Conservation (phyloP, 1,284 basidiomycete species). For the Volvariella volvacea region DNA sequence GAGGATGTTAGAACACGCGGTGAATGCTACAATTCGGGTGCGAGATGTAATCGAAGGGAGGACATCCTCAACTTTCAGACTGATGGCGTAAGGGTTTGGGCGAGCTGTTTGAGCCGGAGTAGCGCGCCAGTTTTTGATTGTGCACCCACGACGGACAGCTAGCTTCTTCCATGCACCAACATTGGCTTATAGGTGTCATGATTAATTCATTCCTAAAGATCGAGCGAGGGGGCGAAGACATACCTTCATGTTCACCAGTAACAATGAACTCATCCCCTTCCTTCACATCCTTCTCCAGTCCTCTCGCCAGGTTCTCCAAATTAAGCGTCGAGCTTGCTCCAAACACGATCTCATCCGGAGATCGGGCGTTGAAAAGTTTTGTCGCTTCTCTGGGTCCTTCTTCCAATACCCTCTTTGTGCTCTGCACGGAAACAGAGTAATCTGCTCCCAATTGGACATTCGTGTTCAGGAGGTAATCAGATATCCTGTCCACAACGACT, state of each 20-base stretch:
- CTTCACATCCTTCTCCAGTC: conserved; percentile 45
- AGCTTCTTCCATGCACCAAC: conserved; percentile 74
- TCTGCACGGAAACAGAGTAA: conserved; percentile 50
- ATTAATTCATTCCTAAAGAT: conserved; percentile 1
- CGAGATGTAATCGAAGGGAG: conserved; percentile 53
- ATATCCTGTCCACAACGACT: conserved; percentile 49
- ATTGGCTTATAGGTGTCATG: conserved; percentile 45
- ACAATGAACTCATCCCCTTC: conserved; percentile 67
- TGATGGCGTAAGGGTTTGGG: conserved; percentile 62
- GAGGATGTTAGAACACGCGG: conserved; percentile 72
- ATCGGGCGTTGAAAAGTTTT: conserved; percentile 57
- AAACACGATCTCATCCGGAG: conserved; percentile 57
- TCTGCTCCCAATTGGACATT: conserved; percentile 71
- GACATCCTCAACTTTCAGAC: conserved; percentile 50
- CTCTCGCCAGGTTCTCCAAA: conserved; percentile 57
- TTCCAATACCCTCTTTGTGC: conserved; percentile 42
- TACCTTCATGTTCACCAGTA: conserved; percentile 74
- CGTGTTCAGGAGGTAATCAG: conserved; percentile 61
- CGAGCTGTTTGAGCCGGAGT: conserved; percentile 36
- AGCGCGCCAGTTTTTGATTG: conserved; percentile 56
- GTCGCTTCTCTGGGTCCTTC: conserved; percentile 47
- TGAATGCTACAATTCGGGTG: conserved; percentile 70
- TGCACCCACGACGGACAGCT: conserved; percentile 48
- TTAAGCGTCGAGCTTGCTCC: conserved; percentile 65
- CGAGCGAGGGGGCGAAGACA: conserved; percentile 6